phyloP scores from a whole-genome alignment of 208 protist species.

The Endotrypanum monterogeii region DNA sequence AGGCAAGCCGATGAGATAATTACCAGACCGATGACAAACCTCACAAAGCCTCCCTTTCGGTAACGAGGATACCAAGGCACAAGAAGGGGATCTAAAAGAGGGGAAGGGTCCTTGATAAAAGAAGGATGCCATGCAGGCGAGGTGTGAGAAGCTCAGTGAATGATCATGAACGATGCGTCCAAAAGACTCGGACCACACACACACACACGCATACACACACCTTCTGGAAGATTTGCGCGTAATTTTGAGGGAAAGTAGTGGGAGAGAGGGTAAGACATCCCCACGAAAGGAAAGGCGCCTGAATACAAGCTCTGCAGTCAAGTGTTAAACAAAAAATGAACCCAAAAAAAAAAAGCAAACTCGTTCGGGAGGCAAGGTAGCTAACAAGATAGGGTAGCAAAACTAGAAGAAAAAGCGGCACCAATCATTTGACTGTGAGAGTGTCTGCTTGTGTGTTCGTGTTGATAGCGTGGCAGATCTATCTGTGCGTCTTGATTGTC shows the following conservation, averaged over 20 bases:
- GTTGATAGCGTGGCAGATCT: neutral
- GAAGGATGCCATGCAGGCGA: too few relatives aligned
- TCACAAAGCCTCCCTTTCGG: too few relatives aligned
- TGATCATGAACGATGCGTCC: too few relatives aligned
- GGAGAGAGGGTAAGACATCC: neutral
- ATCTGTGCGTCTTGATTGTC: neutral
- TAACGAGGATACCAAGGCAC: too few relatives aligned
- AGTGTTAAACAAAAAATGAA: neutral
- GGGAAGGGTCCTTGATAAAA: too few relatives aligned
- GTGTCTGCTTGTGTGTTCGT: neutral
- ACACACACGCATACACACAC: neutral
- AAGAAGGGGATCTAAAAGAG: too few relatives aligned
- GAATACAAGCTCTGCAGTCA: neutral
- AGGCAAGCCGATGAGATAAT: too few relatives aligned
- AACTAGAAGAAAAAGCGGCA: too few relatives aligned
- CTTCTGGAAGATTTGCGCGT: neutral
- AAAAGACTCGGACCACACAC: too few relatives aligned
- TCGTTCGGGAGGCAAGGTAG: neutral
- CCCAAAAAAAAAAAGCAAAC: neutral
- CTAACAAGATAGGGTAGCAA: neutral
- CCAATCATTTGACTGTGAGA: neutral
- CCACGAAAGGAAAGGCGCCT: neutral
- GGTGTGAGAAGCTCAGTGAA: too few relatives aligned
- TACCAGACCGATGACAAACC: too few relatives aligned
- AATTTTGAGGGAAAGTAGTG: neutral